Conservation (phyloP, 2,329 filamentous ascomycete species). For the Chrysosporium queenslandicum region DNA sequence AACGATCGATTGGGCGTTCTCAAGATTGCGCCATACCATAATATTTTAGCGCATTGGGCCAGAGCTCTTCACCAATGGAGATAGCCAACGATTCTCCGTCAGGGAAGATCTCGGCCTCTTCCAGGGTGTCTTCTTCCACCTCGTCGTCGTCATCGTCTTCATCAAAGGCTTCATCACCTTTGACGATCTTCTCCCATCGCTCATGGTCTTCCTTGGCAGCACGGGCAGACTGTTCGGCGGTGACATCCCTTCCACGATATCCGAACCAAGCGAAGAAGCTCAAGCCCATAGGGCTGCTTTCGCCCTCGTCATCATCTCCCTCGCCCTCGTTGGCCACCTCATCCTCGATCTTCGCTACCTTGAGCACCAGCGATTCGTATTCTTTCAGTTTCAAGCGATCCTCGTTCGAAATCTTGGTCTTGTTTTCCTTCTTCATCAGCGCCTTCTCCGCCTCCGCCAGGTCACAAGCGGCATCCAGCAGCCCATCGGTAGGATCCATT, state of each 20-base stretch:
- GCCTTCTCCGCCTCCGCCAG: slow-evolving; percentile 56
- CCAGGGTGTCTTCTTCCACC: slow-evolving; percentile 55
- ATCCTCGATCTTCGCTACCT: slow-evolving; percentile 34
- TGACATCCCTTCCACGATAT: slow-evolving; percentile 60
- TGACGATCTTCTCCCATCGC: slow-evolving; percentile 42
- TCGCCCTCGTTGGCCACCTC: slow-evolving; percentile 28
- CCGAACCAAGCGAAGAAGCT: slow-evolving; percentile 90
- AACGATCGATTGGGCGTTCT: not conserved
- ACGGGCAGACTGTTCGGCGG: slow-evolving; percentile 58
- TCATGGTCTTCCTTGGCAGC: slow-evolving; percentile 53
- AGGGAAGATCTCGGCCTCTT: slow-evolving; percentile 76
- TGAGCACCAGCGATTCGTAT: slow-evolving; percentile 45
- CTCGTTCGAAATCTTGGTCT: slow-evolving; percentile 32
- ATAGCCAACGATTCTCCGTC: slow-evolving; percentile 74
- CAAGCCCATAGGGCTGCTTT: slow-evolving; percentile 45
- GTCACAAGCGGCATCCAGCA: slow-evolving; percentile 62
- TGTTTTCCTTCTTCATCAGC: slow-evolving; percentile 30
- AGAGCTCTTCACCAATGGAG: slow-evolving; percentile 75
- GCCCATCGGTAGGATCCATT: slow-evolving; percentile 72
- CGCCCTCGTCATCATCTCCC: slow-evolving; percentile 32
- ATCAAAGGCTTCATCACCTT: slow-evolving; percentile 44
- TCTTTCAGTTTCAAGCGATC: slow-evolving; percentile 44
- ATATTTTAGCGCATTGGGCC: slow-evolving; percentile 78
- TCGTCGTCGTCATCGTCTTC: slow-evolving; percentile 43
- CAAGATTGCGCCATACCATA: slow-evolving; percentile 56